Base-by-base conservation (phyloP, 257 asterid species). In the Pogostemon cablin region DNA sequence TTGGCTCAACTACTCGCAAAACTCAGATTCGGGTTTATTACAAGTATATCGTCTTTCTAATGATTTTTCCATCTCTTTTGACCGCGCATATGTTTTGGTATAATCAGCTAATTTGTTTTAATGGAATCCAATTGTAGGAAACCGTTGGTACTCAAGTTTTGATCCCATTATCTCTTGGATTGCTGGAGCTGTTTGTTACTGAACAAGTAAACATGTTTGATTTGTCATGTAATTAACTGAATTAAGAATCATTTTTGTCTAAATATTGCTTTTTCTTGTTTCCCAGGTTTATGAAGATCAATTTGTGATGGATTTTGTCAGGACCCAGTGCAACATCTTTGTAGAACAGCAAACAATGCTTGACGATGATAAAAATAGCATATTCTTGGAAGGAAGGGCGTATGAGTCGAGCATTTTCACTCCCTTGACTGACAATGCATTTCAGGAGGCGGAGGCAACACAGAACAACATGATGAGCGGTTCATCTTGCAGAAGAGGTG, bases 231-330 rank as follows among this genome's bases (percentile, higher is more conserved):
- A 53, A 53, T 3, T 10, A 49, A 11, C 7, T 11, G 17, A 7
- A 3, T 15, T 5, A 48, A 53, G 34, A 15, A 50, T 12, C 57
- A 50, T 12, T 6, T 5, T 50, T n/a, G 10, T 5, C 7, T 0
- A n/a, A 11, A 8, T 39, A 53, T 25, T 42, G 55, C 37, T 41
- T 20, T 32, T 32, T 9, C 3, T 25, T 58, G 7, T 12, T 59
- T 71, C 77, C 39, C 75, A 90, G 97, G 86, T 86, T 38, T 77
- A 86, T 52, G 91, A 91, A 78, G 96, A 91, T 81, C 85, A 75
- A 17, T 80, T 86, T 54, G 81, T 87, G 39, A 63, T 85, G 61
- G 88, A 89, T 37, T 85, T 83, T 25, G 72, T 91, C 55, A 73
- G 78, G 73, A 73, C 85, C 38, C 91, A 87, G 54, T 81, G 82